Conservation (phyloP, 345 rosid species). For the Salix purpurea region DNA sequence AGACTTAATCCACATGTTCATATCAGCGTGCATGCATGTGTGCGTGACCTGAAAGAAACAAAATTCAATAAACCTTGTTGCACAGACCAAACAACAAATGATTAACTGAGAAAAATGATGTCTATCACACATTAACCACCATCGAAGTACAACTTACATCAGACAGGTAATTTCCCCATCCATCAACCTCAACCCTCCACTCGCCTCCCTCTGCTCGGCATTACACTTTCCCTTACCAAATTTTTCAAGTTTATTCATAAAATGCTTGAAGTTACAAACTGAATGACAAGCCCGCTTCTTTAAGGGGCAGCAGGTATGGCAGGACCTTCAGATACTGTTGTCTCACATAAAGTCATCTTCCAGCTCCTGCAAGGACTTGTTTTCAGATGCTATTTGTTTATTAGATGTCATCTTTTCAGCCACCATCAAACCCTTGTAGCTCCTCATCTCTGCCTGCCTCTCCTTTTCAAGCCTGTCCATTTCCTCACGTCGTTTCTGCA, state of each 20-base stretch:
- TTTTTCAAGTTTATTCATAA: not conserved
- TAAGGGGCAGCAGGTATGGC: constrained; percentile 14
- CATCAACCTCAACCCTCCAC: not conserved
- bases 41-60: not conserved
- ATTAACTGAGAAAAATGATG: not conserved
- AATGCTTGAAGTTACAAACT: constrained; percentile 15
- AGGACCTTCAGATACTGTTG: not conserved
- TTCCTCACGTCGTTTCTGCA: constrained; percentile 88
- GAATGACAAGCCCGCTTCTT: constrained; percentile 19
- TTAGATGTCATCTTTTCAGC: constrained; percentile 92
- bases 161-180: constrained; percentile 14
- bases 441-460: constrained; percentile 82
- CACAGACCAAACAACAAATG: not conserved
- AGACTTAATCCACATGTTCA: not conserved
- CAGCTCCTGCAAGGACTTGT: constrained; percentile 84
- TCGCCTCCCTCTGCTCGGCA: constrained; percentile 1
- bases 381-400: constrained; percentile 77
- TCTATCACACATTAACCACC: not conserved
- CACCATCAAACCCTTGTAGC: constrained; percentile 97
- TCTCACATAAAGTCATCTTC: constrained; percentile 96
- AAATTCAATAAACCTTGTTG: not conserved
- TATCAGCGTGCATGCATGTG: not conserved
- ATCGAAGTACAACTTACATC: constrained; percentile 13
- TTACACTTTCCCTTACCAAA: not conserved
- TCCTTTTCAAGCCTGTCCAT: constrained; percentile 89